phyloP scores from a whole-genome alignment of 257 asterid species.

The Eustoma russellianum region DNA sequence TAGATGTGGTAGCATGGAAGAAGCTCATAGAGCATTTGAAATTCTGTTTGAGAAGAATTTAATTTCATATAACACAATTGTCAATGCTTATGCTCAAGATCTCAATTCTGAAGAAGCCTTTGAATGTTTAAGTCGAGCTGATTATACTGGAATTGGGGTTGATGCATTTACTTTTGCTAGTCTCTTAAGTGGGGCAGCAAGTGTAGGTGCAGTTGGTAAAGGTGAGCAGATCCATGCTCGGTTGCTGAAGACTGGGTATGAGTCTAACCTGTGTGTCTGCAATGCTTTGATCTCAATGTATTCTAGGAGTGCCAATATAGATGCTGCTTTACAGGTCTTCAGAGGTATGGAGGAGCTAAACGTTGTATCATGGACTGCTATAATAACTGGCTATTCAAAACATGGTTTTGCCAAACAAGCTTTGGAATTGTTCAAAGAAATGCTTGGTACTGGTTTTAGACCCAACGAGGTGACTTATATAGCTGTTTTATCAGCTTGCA shows the following conservation, averaged over 20 bases:
- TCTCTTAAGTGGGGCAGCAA: constrained; percentile 91
- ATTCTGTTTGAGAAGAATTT: constrained; percentile 67
- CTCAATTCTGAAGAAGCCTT: constrained; percentile 42
- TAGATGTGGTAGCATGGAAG: constrained; percentile 61
- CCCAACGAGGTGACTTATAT: constrained; percentile 88
- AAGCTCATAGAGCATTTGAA: constrained; percentile 74
- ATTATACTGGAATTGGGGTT: constrained; percentile 28
- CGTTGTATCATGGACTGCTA: constrained; percentile 81
- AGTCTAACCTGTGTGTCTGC: constrained; percentile 40
- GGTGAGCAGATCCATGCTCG: constrained; percentile 89
- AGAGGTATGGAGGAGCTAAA: constrained; percentile 40
- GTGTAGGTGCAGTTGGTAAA: constrained; percentile 79
- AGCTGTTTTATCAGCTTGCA: constrained; percentile 84
- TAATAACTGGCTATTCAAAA: constrained; percentile 82
- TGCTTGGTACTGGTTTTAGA: constrained; percentile 48
- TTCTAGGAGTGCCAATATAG: constrained; percentile 77
- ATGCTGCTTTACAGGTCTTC: constrained; percentile 62
- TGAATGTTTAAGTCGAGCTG: constrained; percentile 41
- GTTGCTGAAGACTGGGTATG: constrained; percentile 56
- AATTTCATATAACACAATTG: constrained; percentile 59
- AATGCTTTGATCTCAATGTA: constrained; percentile 90
- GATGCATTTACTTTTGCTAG: constrained; percentile 88
- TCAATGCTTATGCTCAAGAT: constrained; percentile 51
- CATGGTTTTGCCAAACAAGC: constrained; percentile 65
- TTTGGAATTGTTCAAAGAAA: constrained; percentile 43